Conservation (phyloP, 306 rosid species). For the Luffa acutangula region DNA sequence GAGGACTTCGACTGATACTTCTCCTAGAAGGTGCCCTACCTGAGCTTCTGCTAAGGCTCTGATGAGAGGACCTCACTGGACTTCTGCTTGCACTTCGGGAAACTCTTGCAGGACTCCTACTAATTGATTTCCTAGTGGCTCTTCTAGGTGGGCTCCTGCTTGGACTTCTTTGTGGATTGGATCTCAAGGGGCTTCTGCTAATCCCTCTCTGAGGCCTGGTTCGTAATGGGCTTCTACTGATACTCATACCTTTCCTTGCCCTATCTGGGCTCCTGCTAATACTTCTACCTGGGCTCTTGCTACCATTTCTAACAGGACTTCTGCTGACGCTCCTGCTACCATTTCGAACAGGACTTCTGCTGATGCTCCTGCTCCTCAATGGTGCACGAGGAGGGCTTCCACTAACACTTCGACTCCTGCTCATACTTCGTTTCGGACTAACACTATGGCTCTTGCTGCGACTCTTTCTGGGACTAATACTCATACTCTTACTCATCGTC, state of each 20-base stretch:
- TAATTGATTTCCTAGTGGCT: conserved; percentile 32
- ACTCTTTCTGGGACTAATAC: conserved; percentile 73
- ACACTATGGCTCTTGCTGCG: conserved; percentile 47
- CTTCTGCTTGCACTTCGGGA: conserved; percentile 56
- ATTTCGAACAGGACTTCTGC: conserved; percentile 51
- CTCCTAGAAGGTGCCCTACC: conserved; percentile 51
- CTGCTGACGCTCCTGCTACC: conserved; percentile 30
- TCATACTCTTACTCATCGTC: conserved; percentile 83
- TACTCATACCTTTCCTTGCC: conserved; percentile 27
- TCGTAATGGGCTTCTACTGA: conserved; percentile 48
- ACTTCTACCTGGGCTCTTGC: conserved; percentile 42
- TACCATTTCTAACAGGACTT: conserved; percentile 46
- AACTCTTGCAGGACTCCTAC: conserved; percentile 58
- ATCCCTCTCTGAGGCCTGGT: conserved; percentile 25
- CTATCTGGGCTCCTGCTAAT: conserved; percentile 29
- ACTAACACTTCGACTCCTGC: conserved; percentile 40
- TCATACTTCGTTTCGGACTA: conserved; percentile 37
- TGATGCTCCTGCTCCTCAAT: conserved; percentile 39
- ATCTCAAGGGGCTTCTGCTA: conserved; percentile 37
- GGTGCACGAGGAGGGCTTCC: conserved; percentile 29
- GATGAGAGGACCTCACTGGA: conserved; percentile 58
- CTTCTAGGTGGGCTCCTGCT: conserved; percentile 57
- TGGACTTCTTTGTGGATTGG: conserved; percentile 27
- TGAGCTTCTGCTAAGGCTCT: conserved; percentile 82
- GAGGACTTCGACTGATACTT: conserved; percentile 64